Evolutionary conservation across 2,329 filamentous ascomycete genomes (phyloP).

Genomic region (Whalleya microplaca): DNA sequence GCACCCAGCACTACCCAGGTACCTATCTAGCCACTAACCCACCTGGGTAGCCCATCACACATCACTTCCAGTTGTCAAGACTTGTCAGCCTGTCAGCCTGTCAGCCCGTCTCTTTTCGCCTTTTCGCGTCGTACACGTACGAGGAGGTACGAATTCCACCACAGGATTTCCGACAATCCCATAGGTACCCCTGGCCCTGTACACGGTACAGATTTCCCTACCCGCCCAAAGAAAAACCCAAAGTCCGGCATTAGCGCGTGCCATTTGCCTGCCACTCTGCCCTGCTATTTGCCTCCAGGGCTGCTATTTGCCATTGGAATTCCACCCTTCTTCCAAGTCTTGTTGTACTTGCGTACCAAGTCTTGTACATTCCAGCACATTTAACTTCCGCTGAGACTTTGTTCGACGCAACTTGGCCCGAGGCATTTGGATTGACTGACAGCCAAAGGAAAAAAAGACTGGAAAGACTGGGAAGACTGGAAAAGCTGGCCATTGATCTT

Average conservation of each 20-base stretch:
- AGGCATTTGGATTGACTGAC: constrained; percentile 23
- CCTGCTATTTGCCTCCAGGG: too few species aligned
- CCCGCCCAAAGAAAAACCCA: too few species aligned
- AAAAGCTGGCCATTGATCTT: constrained; percentile 14
- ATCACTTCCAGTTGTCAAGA: too few species aligned
- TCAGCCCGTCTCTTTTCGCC: constrained; percentile 10
- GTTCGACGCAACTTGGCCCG: constrained; percentile 19
- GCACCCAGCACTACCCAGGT: too few species aligned
- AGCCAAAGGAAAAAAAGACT: constrained; percentile 10
- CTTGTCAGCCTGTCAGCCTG: too few species aligned
- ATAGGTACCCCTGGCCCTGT: background rate
- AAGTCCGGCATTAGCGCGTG: background rate
- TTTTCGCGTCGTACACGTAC: constrained; percentile 11
- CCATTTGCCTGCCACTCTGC: background rate
- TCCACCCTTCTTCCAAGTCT: constrained; percentile 2
- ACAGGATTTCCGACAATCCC: background rate
- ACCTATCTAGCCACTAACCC: too few species aligned
- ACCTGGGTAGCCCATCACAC: too few species aligned
- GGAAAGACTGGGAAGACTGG: too few species aligned
- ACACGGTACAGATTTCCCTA: too few species aligned
- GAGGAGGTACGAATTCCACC: background rate
- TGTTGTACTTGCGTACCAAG: too few species aligned
- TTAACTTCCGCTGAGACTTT: constrained; percentile 26
- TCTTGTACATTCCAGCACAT: constrained; percentile 26
- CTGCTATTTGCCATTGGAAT: constrained; percentile 5